Evolutionary conservation across 108 stramenopile genomes (phyloP).

Genomic region (Epipyxis sp.): DNA sequence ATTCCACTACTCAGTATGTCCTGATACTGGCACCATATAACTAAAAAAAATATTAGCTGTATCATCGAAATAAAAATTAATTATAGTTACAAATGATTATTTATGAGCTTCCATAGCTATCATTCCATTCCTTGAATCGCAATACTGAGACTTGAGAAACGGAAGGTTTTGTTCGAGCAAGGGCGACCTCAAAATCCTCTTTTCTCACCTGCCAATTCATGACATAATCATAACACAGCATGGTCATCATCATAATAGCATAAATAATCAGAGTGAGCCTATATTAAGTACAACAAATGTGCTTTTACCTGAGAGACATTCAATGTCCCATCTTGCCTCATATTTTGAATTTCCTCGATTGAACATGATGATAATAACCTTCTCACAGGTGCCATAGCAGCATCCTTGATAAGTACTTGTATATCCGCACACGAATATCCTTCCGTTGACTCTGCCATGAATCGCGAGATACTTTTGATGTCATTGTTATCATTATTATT

Average conservation of each 20-base stretch:
- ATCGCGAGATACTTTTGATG: not conserved
- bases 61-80: no score
- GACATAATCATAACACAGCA: no score
- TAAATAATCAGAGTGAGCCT: not conserved
- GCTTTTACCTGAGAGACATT: not conserved
- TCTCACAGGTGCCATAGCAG: slow-evolving; percentile 20
- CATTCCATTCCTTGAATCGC: not conserved
- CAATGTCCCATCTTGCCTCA: not conserved
- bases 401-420: not conserved
- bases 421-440: slow-evolving; percentile 3
- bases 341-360: not conserved
- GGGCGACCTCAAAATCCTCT: not conserved
- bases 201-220: not conserved
- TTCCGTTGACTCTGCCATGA: not conserved
- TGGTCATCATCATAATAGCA: not conserved
- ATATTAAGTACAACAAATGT: not conserved
- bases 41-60: no score
- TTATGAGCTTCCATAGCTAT: not conserved
- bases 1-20: no score
- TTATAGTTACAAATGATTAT: no score
- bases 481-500: not conserved
- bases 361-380: not conserved
- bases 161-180: not conserved
- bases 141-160: not conserved
- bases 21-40: no score